phyloP scores from a whole-genome alignment of 495 filamentous ascomycete genomes.

The Endocarpon pusillum region DNA sequence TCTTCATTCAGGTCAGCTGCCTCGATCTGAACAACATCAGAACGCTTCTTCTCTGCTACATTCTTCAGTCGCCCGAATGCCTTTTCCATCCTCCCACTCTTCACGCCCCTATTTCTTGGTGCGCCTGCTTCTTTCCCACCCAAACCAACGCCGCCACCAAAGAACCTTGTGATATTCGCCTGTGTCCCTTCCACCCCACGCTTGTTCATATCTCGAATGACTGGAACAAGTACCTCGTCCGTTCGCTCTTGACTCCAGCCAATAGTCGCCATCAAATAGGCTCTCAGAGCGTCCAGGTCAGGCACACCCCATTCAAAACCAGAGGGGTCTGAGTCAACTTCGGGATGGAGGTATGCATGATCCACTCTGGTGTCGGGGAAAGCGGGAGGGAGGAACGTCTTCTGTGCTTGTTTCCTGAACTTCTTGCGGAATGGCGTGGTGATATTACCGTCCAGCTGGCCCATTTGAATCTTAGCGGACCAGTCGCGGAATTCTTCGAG shows the following conservation, averaged over 20 bases:
- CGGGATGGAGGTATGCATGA: conserved; percentile 67
- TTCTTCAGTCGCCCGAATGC: conserved; percentile 54
- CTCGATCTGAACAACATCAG: too few species aligned
- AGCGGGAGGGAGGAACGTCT: conserved; percentile 62
- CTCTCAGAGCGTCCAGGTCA: conserved; percentile 70
- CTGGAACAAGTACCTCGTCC: conserved; percentile 86
- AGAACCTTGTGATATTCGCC: conserved; percentile 86
- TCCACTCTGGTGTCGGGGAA: conserved; percentile 66
- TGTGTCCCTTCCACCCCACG: conserved; percentile 79
- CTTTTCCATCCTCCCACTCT: conserved; percentile 65
- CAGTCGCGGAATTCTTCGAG: conserved; percentile 64
- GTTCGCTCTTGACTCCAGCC: conserved; percentile 84
- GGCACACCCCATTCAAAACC: conserved; percentile 89
- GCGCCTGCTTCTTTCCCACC: conserved; percentile 46
- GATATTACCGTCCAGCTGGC: conserved; percentile 34
- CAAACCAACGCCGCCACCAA: conserved; percentile 44
- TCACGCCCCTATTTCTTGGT: conserved; percentile 42
- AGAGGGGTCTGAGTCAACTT: conserved; percentile 63
- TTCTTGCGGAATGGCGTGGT: conserved; percentile 55
- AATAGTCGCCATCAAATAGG: conserved; percentile 80
- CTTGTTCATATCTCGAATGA: conserved; percentile 85
- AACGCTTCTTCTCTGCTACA: conserved; percentile 30
- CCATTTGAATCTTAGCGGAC: conserved; percentile 27
- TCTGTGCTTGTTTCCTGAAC: conserved; percentile 56
- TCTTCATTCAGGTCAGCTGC: too few species aligned